A percentile compares a stretch with the other conserved stretches of the same genome.
These are phyloP conservation scores for Mortierella sp. DNA, from an alignment of 371 early-diverging fungal species.

Conservation along the genomic window DNA sequence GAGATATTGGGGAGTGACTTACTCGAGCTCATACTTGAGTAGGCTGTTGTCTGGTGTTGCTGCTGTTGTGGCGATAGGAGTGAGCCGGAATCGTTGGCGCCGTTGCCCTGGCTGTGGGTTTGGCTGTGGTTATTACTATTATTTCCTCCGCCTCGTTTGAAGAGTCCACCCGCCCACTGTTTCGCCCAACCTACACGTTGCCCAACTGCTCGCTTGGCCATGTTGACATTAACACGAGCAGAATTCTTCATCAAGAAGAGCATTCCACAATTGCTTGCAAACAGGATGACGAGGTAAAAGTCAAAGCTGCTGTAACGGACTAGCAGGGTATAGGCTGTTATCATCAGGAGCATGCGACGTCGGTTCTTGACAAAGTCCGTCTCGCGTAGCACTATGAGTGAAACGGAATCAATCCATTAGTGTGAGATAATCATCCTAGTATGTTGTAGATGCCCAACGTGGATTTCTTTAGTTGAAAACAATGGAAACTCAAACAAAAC, in stretches of 20 bases:
- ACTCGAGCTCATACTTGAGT: neutral
- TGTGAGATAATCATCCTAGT: no score
- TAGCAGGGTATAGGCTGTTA: constrained; percentile 54
- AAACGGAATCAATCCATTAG: no score
- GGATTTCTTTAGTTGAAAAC: neutral
- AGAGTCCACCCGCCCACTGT: constrained; percentile 62
- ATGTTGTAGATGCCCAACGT: no score
- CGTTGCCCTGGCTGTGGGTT: neutral
- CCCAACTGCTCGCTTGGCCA: constrained; percentile 62
- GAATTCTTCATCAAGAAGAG: constrained; percentile 63
- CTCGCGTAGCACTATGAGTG: constrained; percentile 53
- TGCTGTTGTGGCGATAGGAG: neutral
- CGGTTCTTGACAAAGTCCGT: constrained; percentile 56
- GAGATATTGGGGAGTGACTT: neutral
- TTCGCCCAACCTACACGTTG: constrained; percentile 62
- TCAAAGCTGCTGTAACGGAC: constrained; percentile 62
- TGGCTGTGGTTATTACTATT: constrained; percentile 12
- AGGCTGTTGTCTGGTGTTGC: neutral
- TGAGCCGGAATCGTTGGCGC: neutral
- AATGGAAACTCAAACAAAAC: no score
- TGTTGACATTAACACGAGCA: constrained; percentile 58
- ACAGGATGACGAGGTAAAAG: constrained; percentile 55
- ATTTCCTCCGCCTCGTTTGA: constrained; percentile 27
- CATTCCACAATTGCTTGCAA: constrained; percentile 57
- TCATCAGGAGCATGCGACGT: constrained; percentile 45